Evolutionary conservation across 371 early-diverging fungal species (phyloP), one percentile per base, ranked within the genome.

Genomic region (Dinochytrium kinnereticum): DNA sequence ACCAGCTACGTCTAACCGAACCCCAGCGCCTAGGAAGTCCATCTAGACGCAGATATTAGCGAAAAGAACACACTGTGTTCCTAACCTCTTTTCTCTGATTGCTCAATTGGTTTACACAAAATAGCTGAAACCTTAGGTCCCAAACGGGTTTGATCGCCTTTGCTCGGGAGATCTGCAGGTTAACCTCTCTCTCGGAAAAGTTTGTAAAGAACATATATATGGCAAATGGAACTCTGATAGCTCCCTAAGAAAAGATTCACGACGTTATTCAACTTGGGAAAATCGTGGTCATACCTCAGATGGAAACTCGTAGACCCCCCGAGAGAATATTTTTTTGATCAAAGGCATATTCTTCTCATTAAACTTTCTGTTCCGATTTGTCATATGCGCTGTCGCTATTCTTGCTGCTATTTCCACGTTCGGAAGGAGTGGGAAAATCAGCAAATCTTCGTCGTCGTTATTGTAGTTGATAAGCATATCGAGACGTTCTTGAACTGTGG

Each of bases 61-160:
- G 55, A 17, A 69, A 19, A 31, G 10, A 33, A n/a, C 13, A 33
- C 24, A 50, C n/a, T n/a, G n/a, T n/a, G n/a, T n/a, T n/a, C n/a
- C 28, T 15, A 49, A 50, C 64, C 40, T 75, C 75, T 37, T 51
- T 69, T 1, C n/a, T 65, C 39, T 69, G 70, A 37, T 37, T 70
- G 1, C 21, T 51, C 21, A 70, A 50, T 44, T 75, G 75, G 1
- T 38, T 55, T 7, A 31, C 37, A 50, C 50, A 75, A 69, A 69
- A 75, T 2, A 75, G 51, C 38, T 68, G 70, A 39, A 75, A 75
- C 33, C n/a, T n/a, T 7, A 75, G 28, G 40, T 75, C 75, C n/a
- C 44, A 57, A 17, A 70, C 51, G 26, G 51, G 40, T 15, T 51
- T 40, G 1, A 64, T 10, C 15, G 36, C 24, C 36, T 34, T 64